phyloP scores from a whole-genome alignment of 2,329 filamentous ascomycete species.

The Orbilia brochopaga region DNA sequence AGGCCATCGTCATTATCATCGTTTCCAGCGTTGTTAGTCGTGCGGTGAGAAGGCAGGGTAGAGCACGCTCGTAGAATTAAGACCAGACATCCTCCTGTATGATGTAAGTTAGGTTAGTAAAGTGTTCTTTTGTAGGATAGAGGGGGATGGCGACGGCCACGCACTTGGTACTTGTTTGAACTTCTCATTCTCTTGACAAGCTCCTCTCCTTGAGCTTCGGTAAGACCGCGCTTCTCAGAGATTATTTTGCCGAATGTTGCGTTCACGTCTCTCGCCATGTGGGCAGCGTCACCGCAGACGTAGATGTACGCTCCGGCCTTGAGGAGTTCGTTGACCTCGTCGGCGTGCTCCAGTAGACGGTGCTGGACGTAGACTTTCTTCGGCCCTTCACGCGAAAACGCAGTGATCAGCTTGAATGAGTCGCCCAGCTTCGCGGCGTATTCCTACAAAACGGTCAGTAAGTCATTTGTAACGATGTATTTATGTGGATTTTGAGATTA shows the following conservation, averaged over 20 bases:
- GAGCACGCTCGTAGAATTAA: constrained; percentile 56
- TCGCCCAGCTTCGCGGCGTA: constrained; percentile 84
- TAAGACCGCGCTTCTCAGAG: constrained; percentile 78
- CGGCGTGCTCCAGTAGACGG: constrained; percentile 78
- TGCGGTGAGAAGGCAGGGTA: not conserved
- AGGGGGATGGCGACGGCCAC: constrained; percentile 51
- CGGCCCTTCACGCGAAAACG: constrained; percentile 86
- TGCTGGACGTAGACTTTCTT: constrained; percentile 98
- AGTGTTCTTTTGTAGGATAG: constrained; percentile 30
- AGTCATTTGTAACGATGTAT: not conserved
- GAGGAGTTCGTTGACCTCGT: constrained; percentile 85
- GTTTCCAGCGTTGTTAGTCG: constrained; percentile 12
- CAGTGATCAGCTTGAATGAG: constrained; percentile 86
- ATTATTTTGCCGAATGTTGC: constrained; percentile 85
- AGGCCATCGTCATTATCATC: not conserved
- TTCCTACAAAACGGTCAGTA: constrained; percentile 64
- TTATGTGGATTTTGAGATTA: constrained; percentile 9
- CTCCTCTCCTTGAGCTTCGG: constrained; percentile 88
- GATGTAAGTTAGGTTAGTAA: constrained; percentile 3
- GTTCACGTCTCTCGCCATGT: constrained; percentile 96
- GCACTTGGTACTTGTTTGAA: constrained; percentile 88
- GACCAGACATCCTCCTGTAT: constrained; percentile 74
- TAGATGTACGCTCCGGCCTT: constrained; percentile 92
- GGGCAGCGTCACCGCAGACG: constrained; percentile 94
- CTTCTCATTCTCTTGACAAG: constrained; percentile 96